phyloP scores from a whole-genome alignment of 352 stramenopile genomes.

The Globisporangium okanoganense region DNA sequence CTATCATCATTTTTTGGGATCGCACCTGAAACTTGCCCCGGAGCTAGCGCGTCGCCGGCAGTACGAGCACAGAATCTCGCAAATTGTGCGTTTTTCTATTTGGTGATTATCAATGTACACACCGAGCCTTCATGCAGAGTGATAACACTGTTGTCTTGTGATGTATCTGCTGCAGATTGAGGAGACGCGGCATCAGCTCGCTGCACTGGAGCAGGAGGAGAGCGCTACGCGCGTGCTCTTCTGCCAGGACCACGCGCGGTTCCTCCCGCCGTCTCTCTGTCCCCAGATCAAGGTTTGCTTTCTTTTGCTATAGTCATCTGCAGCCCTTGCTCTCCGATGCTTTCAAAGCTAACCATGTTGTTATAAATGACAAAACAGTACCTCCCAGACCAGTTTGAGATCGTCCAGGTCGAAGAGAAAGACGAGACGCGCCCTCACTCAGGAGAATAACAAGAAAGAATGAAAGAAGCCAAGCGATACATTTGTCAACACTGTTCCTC shows the following conservation, averaged over 20 bases:
- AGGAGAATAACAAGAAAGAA: background rate
- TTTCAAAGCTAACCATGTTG: background rate
- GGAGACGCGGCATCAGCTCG: slow-evolving; percentile 48
- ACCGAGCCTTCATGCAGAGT: background rate
- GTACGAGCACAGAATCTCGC: slow-evolving; percentile 49
- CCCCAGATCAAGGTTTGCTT: slow-evolving; percentile 58
- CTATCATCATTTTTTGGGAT: slow-evolving; percentile 73
- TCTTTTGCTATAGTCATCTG: background rate
- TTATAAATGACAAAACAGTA: slow-evolving; percentile 26
- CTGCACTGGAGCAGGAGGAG: slow-evolving; percentile 47
- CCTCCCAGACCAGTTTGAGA: slow-evolving; percentile 43
- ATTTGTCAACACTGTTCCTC: slow-evolving; percentile 2
- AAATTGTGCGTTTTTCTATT: slow-evolving; percentile 29
- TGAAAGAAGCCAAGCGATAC: background rate
- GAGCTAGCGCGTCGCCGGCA: slow-evolving; percentile 54
- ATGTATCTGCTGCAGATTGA: slow-evolving; percentile 30
- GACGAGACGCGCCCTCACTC: background rate
- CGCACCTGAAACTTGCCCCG: slow-evolving; percentile 49
- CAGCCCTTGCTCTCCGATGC: background rate
- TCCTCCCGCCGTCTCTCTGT: slow-evolving; percentile 66
- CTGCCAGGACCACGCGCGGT: slow-evolving; percentile 56
- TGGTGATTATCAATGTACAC: background rate
- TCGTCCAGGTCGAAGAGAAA: slow-evolving; percentile 26
- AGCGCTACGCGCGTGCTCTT: slow-evolving; percentile 36
- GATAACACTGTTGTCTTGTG: slow-evolving; percentile 1